Percentiles rank a stretch among this genome's conserved stretches.
Evolutionary conservation across 2,329 filamentous ascomycete species (phyloP).

Genomic region (Aureobasidium sp.): DNA sequence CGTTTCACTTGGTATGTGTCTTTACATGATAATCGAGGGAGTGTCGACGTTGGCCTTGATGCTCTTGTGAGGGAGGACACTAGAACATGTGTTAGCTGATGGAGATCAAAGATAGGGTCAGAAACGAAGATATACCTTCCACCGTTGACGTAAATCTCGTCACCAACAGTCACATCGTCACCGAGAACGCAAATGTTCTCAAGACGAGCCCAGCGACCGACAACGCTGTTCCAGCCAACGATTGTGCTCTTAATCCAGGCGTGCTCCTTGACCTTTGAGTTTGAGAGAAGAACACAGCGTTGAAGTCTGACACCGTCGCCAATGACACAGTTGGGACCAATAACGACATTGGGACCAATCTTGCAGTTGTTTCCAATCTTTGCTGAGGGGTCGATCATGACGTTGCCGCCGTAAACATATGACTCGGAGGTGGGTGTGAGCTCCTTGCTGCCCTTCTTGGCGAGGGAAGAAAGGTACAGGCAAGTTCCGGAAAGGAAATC

Average conservation of each 20-base stretch:
- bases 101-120: not conserved
- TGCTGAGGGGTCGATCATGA: slow-evolving; percentile 85
- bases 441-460: slow-evolving; percentile 81
- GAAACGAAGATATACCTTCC: slow-evolving; percentile 35
- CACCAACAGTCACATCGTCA: slow-evolving; percentile 94
- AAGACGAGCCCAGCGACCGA: slow-evolving; percentile 89
- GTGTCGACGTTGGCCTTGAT: slow-evolving; percentile 96
- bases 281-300: slow-evolving; percentile 79
- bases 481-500: slow-evolving; percentile 96
- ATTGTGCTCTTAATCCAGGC: slow-evolving; percentile 99
- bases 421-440: slow-evolving; percentile 66
- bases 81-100: slow-evolving; percentile 28
- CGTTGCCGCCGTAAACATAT: slow-evolving; percentile 87
- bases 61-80: slow-evolving; percentile 92
- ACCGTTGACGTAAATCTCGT: slow-evolving; percentile 98
- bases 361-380: slow-evolving; percentile 99
- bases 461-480: slow-evolving; percentile 85
- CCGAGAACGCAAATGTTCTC: slow-evolving; percentile 98
- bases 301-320: slow-evolving; percentile 92
- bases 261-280: slow-evolving; percentile 95
- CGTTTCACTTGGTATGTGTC: not conserved
- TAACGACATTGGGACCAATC: slow-evolving; percentile 94
- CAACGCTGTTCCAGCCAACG: slow-evolving; percentile 94
- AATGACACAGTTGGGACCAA: slow-evolving; percentile 84
- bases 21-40: slow-evolving; percentile 25